Evolutionary conservation across 768 basidiomycete genomes (phyloP), one percentile per base, ranked within the genome.

Genomic region (Porphyrellus cyaneotinctus): DNA sequence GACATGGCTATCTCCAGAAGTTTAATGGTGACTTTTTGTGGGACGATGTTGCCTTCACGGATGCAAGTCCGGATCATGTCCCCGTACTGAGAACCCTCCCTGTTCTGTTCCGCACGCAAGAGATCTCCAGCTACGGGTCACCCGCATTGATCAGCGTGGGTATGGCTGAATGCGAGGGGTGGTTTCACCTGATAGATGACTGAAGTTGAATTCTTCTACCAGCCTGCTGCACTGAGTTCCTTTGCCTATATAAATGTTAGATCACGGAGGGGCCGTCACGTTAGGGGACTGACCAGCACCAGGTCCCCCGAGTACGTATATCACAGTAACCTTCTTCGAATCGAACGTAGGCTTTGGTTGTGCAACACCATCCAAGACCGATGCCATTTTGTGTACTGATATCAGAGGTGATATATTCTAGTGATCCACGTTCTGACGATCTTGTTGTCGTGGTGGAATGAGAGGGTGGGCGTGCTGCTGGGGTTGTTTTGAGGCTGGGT

Each of bases 301-400:
- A 18, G 97, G 97, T 1, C 97, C 97, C 33, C 97, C 97, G 14
- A 99, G 85, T 23, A 98, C 95, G 64, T 90, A 99, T 64, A 98
- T 77, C 52, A 99, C 95, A 17, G 81, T 85, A 62, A 97, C 87
- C 57, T 90, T 85, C 43, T 67, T 65, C 30, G 74, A 69, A 68
- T 91, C 83, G 63, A 97, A 95, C 13, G 24, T 39, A 14, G 65
- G 60, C 36, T 30, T 51, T 17, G 52, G 52, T 33, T 24, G 23
- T n/a, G 6, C n/a, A 42, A 41, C 48, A 30, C 47, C 53, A 26
- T 50, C 54, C 12, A 42, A n/a, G 11, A 20, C 26, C 15, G 65
- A 51, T 38, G 48, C 36, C 65, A 67, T 65, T 26, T 15, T 36
- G 31, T 23, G n/a, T 39, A 14, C 9, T 42, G 42, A 10, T 53